phyloP scores from a whole-genome alignment of 495 filamentous ascomycete species.

The Rusavskia elegans region DNA sequence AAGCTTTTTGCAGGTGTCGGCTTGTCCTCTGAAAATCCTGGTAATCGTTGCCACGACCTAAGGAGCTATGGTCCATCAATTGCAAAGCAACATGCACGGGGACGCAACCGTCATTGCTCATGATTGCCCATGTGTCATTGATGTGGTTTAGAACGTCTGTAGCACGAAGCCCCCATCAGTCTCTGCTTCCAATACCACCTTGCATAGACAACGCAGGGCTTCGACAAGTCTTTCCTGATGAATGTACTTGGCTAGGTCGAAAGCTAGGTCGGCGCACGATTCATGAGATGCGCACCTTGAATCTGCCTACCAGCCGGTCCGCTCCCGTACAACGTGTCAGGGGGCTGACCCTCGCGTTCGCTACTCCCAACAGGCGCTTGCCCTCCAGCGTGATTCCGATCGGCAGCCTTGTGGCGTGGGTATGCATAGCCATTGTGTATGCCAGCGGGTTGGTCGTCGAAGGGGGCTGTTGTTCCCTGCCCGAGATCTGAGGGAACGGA shows the following conservation, averaged over 20 bases:
- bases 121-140: conserved; percentile 76
- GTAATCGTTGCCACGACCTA: conserved; percentile 80
- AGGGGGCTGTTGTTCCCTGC: conserved; percentile 6
- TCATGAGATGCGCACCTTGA: conserved; percentile 16
- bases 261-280: not conserved
- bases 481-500: conserved; percentile 16
- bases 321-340: conserved; percentile 14
- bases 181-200: no score
- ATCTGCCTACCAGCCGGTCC: conserved; percentile 23
- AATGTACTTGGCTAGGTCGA: not conserved
- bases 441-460: not conserved
- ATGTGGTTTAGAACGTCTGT: conserved; percentile 53
- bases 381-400: conserved; percentile 12
- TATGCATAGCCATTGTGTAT: not conserved
- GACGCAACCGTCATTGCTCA: conserved; percentile 73
- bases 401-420: conserved; percentile 4
- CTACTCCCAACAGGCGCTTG: conserved; percentile 15
- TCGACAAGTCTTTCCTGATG: no score
- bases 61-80: conserved; percentile 81
- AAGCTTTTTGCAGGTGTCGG: conserved; percentile 67
- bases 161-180: not conserved
- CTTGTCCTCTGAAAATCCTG: conserved; percentile 68
- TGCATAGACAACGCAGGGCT: no score
- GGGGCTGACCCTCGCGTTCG: conserved; percentile 10
- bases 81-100: conserved; percentile 87